Percentiles rank a stretch among this genome's conserved stretches.
phyloP scores from a whole-genome alignment of 1,284 basidiomycete species.

The Tilletia walkeri region DNA sequence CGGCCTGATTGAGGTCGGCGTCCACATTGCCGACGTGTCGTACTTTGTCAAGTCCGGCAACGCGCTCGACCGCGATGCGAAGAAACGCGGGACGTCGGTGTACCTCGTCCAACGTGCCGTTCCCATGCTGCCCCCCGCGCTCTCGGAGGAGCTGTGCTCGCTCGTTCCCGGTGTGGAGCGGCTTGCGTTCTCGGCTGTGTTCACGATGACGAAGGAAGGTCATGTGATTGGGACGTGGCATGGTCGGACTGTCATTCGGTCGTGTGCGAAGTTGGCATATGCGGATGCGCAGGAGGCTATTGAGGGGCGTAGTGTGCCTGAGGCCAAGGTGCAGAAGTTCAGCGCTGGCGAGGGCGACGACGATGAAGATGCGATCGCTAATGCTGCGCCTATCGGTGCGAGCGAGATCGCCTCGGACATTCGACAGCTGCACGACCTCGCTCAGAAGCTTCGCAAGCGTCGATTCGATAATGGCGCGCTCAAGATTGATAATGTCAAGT shows the following conservation, averaged over 20 bases:
- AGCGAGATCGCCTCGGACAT: constrained; percentile 73
- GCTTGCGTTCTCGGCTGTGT: constrained; percentile 74
- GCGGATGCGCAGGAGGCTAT: constrained; percentile 76
- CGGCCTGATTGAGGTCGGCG: constrained; percentile 83
- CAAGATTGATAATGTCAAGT: constrained; percentile 68
- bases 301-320: constrained; percentile 64
- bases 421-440: constrained; percentile 62
- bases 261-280: constrained; percentile 82
- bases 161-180: constrained; percentile 82
- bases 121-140: constrained; percentile 88
- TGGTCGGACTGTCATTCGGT: constrained; percentile 87
- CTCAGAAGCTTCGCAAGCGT: constrained; percentile 10
- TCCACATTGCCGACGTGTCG: constrained; percentile 94
- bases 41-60: constrained; percentile 93
- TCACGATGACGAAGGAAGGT: constrained; percentile 73
- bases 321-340: constrained; percentile 23
- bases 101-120: constrained; percentile 92
- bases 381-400: constrained; percentile 63
- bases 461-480: constrained; percentile 77
- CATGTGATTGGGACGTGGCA: constrained; percentile 84
- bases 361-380: constrained; percentile 54
- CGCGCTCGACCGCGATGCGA: constrained; percentile 92
- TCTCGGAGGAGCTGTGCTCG: constrained; percentile 90
- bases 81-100: constrained; percentile 93
- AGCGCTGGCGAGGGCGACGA: not conserved